Base-by-base conservation (phyloP, 2,329 filamentous ascomycete genomes). In the Sporothrix euskadiensis region DNA sequence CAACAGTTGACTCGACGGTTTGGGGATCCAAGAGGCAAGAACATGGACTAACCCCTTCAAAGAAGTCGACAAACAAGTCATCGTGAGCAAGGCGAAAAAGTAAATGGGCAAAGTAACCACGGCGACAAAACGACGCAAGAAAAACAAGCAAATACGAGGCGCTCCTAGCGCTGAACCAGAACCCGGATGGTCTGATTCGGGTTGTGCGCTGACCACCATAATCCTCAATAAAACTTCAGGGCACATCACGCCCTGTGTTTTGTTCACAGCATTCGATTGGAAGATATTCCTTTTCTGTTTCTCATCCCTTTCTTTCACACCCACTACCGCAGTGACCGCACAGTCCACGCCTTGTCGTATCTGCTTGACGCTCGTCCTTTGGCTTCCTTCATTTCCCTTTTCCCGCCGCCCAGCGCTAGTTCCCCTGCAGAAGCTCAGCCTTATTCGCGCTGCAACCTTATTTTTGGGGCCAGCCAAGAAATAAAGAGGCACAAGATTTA, bases 361-460 rank as follows among this genome's bases (percentile, higher is more conserved):
- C 44, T 68, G 26, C 65, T 52, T 19, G 44, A 19, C 39, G n/a
- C 35, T 65, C 59, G 59, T 10, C 35, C n/a, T 32, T 68, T 44
- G 49, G 16, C n/a, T 5, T 22, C 12, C 52, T 9, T 10, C 7
- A 1, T 6, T 26, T 22, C 6, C 52, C 8, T 56, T 9, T 56
- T 49, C 44, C 52, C 52, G 9, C 14, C 22, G 41, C 26, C 44
- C 26, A 22, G 32, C 19, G 4, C 26, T 32, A 35, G 65, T 56
- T 32, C 65, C 65, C 44, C 66, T 69, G 66, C 66, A 69, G 30
- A 19, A 69, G 47, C 66, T 54, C 66, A 69, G 47, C 66, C 66
- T 69, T 69, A 56, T 35, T 63, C 7, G 41, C 44, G 65, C 26
- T 49, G 65, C 41, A 49, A 52, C 41, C 30, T 68, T 52, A 66